phyloP scores from a whole-genome alignment of 768 basidiomycete genomes.

The Chalciporus pseudorubinellus region DNA sequence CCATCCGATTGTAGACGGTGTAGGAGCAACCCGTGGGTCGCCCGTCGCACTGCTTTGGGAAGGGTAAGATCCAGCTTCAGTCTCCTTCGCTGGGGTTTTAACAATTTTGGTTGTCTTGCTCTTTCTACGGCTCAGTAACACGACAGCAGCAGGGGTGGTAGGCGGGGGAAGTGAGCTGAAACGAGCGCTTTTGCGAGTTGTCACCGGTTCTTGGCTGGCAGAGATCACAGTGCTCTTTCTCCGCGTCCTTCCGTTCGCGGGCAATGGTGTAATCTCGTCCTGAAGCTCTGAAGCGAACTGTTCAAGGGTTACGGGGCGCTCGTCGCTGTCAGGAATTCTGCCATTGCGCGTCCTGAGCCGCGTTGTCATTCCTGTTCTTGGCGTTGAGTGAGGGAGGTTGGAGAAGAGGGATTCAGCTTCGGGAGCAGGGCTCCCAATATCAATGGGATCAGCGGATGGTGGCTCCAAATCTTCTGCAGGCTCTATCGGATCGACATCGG shows the following conservation, averaged over 20 bases:
- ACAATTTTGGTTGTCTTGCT: not conserved
- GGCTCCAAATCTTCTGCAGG: slow-evolving; percentile 37
- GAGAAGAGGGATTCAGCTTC: slow-evolving; percentile 7
- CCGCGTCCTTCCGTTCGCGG: slow-evolving; percentile 16
- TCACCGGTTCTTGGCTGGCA: slow-evolving; percentile 20
- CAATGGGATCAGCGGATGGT: slow-evolving; percentile 30
- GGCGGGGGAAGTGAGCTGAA: slow-evolving; percentile 5
- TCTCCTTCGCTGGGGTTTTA: slow-evolving; percentile 14
- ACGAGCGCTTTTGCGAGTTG: slow-evolving; percentile 22
- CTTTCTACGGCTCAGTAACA: slow-evolving; percentile 5
- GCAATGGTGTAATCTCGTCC: slow-evolving; percentile 21
- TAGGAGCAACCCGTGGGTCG: not conserved
- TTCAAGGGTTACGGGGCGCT: slow-evolving; percentile 24
- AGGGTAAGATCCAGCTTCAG: not conserved
- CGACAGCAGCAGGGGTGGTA: slow-evolving; percentile 8
- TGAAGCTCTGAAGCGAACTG: slow-evolving; percentile 17
- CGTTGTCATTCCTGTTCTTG: slow-evolving; percentile 35
- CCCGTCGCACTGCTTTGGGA: not conserved
- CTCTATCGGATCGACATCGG: slow-evolving; percentile 43
- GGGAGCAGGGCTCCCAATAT: slow-evolving; percentile 8
- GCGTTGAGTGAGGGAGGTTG: slow-evolving; percentile 14
- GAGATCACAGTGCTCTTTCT: slow-evolving; percentile 16
- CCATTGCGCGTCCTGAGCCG: slow-evolving; percentile 45
- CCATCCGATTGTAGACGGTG: slow-evolving; percentile 26
- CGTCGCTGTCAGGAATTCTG: slow-evolving; percentile 25